Conservation (phyloP, 2,329 filamentous ascomycete genomes). For the Thelonectria blattea region DNA sequence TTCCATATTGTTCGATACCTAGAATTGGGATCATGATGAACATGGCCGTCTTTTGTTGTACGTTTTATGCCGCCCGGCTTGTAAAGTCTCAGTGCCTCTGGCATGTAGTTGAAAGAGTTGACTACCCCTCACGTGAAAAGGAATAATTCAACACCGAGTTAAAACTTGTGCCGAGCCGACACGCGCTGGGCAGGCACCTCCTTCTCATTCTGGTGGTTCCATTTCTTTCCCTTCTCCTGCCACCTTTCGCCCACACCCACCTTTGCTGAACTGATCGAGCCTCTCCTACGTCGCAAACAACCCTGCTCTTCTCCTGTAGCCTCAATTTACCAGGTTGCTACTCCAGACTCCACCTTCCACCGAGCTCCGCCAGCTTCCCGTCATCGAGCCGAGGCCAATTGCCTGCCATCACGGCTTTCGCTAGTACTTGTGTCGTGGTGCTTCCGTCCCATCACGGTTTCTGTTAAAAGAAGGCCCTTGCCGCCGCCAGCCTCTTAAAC, state of each 20-base stretch:
- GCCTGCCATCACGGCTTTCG: not conserved
- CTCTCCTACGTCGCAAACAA: not conserved
- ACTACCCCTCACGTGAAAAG: not conserved
- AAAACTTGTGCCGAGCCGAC: not conserved
- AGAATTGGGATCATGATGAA: no score
- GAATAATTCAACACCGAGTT: not conserved
- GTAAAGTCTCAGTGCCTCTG: not conserved
- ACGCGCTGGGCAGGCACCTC: not conserved
- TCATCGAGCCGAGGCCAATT: constrained; percentile 19
- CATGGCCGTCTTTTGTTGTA: not conserved
- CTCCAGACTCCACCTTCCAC: constrained; percentile 16
- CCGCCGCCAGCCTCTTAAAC: constrained; percentile 7
- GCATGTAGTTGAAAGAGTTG: not conserved
- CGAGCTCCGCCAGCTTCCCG: constrained; percentile 18
- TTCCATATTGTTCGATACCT: no score
- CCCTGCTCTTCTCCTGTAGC: not conserved
- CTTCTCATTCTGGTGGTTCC: not conserved
- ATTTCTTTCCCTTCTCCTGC: not conserved
- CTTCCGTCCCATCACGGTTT: not conserved
- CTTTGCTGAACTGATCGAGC: not conserved
- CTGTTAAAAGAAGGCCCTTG: constrained; percentile 10
- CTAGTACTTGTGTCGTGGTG: not conserved
- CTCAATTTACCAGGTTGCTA: not conserved
- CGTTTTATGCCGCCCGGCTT: not conserved
- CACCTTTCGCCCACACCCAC: not conserved